phyloP scores from a whole-genome alignment of 176 grass and related monocot genomes.

The Luzula sylvatica region DNA sequence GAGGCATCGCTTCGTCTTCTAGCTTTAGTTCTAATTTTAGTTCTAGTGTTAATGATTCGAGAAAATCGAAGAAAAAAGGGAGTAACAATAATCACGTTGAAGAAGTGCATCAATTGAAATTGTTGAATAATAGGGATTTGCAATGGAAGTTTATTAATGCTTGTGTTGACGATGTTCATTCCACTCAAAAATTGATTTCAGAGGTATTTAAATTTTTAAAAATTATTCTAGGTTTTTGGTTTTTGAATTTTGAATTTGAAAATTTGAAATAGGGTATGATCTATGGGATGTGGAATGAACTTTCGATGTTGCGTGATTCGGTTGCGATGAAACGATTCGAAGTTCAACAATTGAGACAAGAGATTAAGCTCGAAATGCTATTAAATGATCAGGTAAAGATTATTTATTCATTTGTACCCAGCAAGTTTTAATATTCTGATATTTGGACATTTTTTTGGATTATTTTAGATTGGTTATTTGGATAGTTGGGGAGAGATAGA shows the following conservation, averaged over 20 bases:
- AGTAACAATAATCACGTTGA: slow-evolving; percentile 43
- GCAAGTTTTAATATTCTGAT: background rate
- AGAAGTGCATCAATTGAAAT: slow-evolving; percentile 68
- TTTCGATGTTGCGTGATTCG: slow-evolving; percentile 49
- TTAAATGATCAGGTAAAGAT: slow-evolving; percentile 80
- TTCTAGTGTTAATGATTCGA: slow-evolving; percentile 41
- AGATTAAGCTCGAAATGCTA: slow-evolving; percentile 49
- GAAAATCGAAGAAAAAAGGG: slow-evolving; percentile 56
- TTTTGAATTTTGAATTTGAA: background rate
- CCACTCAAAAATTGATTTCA: slow-evolving; percentile 67
- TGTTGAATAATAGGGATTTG: slow-evolving; percentile 64
- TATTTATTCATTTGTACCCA: background rate
- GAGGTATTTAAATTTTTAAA: slow-evolving; percentile 40
- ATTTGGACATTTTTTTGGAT: slow-evolving; percentile 27
- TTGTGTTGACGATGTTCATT: slow-evolving; percentile 51
- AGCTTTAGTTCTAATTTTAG: slow-evolving; percentile 27
- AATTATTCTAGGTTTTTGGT: background rate
- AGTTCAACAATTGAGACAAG: slow-evolving; percentile 46
- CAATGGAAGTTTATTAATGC: slow-evolving; percentile 95
- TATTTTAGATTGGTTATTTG: slow-evolving; percentile 58
- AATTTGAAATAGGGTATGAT: slow-evolving; percentile 58
- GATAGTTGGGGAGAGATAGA: slow-evolving; percentile 48
- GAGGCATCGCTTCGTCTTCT: slow-evolving; percentile 39
- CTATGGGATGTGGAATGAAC: slow-evolving; percentile 52
- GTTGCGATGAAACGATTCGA: slow-evolving; percentile 55